Evolutionary conservation across 257 asterid genomes (phyloP), one percentile per base, ranked within the genome.

Genomic region (Euphrasia confusa): DNA sequence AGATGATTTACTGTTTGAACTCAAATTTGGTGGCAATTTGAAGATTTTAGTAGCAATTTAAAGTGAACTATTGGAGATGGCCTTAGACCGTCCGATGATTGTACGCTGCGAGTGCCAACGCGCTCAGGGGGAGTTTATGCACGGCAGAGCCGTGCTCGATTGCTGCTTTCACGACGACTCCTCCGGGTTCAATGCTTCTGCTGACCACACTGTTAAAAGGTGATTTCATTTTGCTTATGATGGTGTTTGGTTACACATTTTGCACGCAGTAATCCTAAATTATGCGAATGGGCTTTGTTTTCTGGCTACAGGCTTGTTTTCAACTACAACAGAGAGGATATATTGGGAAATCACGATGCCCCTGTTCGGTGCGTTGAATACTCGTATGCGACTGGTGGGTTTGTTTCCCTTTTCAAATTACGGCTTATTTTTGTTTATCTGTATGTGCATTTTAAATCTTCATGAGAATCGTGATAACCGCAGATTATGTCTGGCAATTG

Each of bases 81-180:
- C n/a, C 32, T 54, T 67, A 87, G 96, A 85, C 79, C 61, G 95
- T 85, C 54, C 83, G 90, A 9, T 52, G n/a, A n/a, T n/a, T 90
- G 88, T 92, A 92, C 42, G 98, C 88, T 75, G 98, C 95, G 49
- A 86, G 93, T 57, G 91, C 84, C 13, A 81, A 92, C 83, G 76
- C 75, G 35, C 71, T 89, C 62, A 81, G 73, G 79, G 95, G 95
- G 95, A 86, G 79, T 92, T 88, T 68, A 67, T 79, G 84, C 97
- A 86, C 70, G 95, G 93, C 18, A 93, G 93, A 27, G 70, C 95
- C 2, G 96, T 87, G 56, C 86, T 90, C 0, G 97, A 90, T 71
- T 90, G 97, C 58, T 90, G 97, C 73, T 90, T 90, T 81, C 96
- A 87, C 14, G 97, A 87, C 4, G 97, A 90, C 71, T 72, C 96